These are phyloP conservation scores for Mycena belliarum DNA, from an alignment of 768 basidiomycete species.

Conservation along the genomic window DNA sequence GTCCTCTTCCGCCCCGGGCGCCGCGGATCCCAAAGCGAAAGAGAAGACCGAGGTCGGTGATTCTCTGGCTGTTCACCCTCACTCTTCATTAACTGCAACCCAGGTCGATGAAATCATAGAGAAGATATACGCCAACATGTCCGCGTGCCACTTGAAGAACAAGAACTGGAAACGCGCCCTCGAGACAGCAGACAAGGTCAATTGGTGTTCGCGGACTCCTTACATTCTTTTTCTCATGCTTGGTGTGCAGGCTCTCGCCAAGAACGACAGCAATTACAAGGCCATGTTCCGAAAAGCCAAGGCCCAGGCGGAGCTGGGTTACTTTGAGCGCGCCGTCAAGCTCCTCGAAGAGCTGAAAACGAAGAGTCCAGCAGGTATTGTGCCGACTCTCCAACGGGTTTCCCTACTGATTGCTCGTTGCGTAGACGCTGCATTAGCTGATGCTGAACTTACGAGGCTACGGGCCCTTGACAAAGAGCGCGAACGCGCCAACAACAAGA, in stretches of 20 bases:
- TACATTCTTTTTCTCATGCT: too few relatives aligned
- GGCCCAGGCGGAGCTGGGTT: slow-evolving; percentile 75
- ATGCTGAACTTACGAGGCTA: slow-evolving; percentile 66
- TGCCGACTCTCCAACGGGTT: not conserved
- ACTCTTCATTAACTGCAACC: too few relatives aligned
- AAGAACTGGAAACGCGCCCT: slow-evolving; percentile 77
- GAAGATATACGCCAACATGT: slow-evolving; percentile 85
- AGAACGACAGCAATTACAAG: slow-evolving; percentile 77
- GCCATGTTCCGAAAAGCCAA: slow-evolving; percentile 82
- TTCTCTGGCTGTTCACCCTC: too few relatives aligned
- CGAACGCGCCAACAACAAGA: slow-evolving; percentile 64
- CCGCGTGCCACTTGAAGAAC: slow-evolving; percentile 80
- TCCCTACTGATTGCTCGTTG: not conserved
- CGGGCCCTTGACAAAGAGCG: slow-evolving; percentile 65
- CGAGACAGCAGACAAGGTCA: slow-evolving; percentile 81
- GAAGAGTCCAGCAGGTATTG: slow-evolving; percentile 60
- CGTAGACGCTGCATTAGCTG: slow-evolving; percentile 44
- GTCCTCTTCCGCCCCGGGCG: slow-evolving; percentile 5
- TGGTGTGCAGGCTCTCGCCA: slow-evolving; percentile 61
- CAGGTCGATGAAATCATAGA: slow-evolving; percentile 77
- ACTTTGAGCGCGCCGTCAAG: slow-evolving; percentile 69
- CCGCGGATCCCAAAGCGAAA: slow-evolving; percentile 40
- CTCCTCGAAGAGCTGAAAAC: slow-evolving; percentile 65
- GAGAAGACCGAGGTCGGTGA: slow-evolving; percentile 65
- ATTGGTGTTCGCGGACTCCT: too few relatives aligned